Conservation (phyloP, 2,329 filamentous ascomycete species). For the Pyrenophora graminea region DNA sequence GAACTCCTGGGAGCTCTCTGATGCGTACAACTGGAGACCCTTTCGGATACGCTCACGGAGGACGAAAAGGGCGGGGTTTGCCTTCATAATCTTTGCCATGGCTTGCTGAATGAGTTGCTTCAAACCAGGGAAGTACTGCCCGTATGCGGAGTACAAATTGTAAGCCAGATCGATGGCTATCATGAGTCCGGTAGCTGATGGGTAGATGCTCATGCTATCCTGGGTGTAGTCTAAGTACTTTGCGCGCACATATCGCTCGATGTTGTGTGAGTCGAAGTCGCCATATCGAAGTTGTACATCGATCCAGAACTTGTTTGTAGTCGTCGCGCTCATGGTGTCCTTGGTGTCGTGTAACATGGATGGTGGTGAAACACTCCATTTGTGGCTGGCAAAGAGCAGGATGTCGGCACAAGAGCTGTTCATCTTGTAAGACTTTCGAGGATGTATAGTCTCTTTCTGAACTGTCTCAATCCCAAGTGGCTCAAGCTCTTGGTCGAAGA, state of each 20-base stretch:
- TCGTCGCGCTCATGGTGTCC: slow-evolving; percentile 89
- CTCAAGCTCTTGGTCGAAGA: slow-evolving; percentile 96
- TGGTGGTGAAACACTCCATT: slow-evolving; percentile 96
- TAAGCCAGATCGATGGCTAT: slow-evolving; percentile 97
- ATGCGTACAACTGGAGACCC: slow-evolving; percentile 95
- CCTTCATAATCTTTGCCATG: slow-evolving; percentile 99
- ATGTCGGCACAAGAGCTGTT: slow-evolving; percentile 99
- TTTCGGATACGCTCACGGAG: slow-evolving; percentile 97
- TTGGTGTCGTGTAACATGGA: slow-evolving; percentile 95
- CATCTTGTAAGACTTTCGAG: slow-evolving; percentile 99
- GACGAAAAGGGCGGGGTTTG: slow-evolving; percentile 94
- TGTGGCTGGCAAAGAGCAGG: slow-evolving; percentile 93
- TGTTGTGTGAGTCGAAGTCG: slow-evolving; percentile 98
- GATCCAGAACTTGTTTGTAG: slow-evolving; percentile 99
- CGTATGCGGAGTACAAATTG: slow-evolving; percentile 97
- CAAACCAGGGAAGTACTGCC: slow-evolving; percentile 96
- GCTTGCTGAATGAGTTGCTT: slow-evolving; percentile 96
- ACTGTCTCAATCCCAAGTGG: slow-evolving; percentile 95
- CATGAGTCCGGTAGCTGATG: slow-evolving; percentile 95
- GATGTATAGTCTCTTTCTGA: slow-evolving; percentile 98
- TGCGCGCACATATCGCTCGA: slow-evolving; percentile 94
- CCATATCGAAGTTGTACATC: slow-evolving; percentile 96
- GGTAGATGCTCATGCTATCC: slow-evolving; percentile 98
- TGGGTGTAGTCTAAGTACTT: slow-evolving; percentile 99
- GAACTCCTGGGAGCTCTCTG: slow-evolving; percentile 98